Conservation (phyloP, 371 early-diverging fungal species). For the Syncephalastrum racemosum region DNA sequence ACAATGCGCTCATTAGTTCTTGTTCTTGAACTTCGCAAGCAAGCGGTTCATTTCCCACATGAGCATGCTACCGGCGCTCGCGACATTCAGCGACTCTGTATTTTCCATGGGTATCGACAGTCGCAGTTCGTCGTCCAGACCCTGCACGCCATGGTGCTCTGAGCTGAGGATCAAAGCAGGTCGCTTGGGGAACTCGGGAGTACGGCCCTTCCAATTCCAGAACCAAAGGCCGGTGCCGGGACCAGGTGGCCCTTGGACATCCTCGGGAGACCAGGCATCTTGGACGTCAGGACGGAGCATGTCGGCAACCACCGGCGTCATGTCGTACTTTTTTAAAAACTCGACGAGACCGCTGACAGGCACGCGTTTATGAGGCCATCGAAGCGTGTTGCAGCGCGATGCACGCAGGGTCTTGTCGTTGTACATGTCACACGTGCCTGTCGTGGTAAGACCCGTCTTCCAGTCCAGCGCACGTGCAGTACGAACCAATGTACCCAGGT, state of each 20-base stretch:
- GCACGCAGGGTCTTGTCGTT: slow-evolving; percentile 57
- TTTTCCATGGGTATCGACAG: slow-evolving; percentile 57
- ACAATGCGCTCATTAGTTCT: too few relatives aligned
- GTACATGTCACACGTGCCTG: slow-evolving; percentile 52
- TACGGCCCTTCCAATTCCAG: slow-evolving; percentile 32
- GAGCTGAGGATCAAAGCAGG: slow-evolving; percentile 56
- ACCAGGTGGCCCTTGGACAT: not conserved
- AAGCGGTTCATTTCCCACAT: slow-evolving; percentile 58
- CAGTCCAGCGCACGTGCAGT: slow-evolving; percentile 57
- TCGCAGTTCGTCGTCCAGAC: slow-evolving; percentile 38
- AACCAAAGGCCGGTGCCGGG: slow-evolving; percentile 30
- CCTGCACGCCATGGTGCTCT: slow-evolving; percentile 49
- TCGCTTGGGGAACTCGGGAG: slow-evolving; percentile 27
- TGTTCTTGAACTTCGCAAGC: slow-evolving; percentile 3
- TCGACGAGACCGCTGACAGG: slow-evolving; percentile 22
- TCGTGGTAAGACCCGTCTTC: slow-evolving; percentile 45
- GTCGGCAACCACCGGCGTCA: slow-evolving; percentile 58
- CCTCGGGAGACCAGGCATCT: slow-evolving; percentile 33
- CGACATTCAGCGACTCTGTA: slow-evolving; percentile 59
- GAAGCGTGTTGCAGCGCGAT: slow-evolving; percentile 44
- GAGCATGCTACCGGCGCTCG: slow-evolving; percentile 52
- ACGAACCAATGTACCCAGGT: slow-evolving; percentile 53
- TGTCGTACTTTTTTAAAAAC: slow-evolving; percentile 30
- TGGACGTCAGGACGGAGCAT: slow-evolving; percentile 31
- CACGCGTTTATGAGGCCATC: slow-evolving; percentile 37